Evolutionary conservation across 805 yeast species (phyloP).

Genomic region (Ogataea sp.): DNA sequence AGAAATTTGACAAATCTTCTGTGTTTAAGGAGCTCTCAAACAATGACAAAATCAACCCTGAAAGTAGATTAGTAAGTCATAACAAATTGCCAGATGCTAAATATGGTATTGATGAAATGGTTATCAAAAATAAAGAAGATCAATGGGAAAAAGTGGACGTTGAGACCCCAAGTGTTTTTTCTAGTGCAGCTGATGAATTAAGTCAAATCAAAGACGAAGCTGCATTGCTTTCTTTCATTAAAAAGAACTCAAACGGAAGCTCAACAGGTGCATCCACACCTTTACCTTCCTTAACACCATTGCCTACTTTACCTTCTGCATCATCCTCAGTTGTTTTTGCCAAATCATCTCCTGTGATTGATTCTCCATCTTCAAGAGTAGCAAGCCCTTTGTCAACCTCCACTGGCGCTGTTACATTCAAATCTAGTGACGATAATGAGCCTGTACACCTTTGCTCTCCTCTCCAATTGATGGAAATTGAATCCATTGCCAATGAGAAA

Average conservation of each 20-base stretch:
- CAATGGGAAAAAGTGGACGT: conserved; percentile 40
- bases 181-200: not conserved
- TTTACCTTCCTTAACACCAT: conserved; percentile 1
- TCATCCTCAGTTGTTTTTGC: too few relatives aligned
- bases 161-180: too few relatives aligned
- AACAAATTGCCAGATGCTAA: conserved; percentile 50
- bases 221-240: not conserved
- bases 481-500: conserved; percentile 46
- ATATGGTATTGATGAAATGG: conserved; percentile 68
- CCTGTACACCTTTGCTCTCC: conserved; percentile 61
- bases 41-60: conserved; percentile 52
- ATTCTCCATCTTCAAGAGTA: not conserved
- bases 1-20: conserved; percentile 70
- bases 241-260: conserved; percentile 1
- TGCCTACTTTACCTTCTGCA: too few relatives aligned
- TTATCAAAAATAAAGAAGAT: conserved; percentile 42
- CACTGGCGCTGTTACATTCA: not conserved
- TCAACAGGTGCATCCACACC: conserved; percentile 2
- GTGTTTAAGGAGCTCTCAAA: conserved; percentile 72
- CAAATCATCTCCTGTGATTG: too few relatives aligned
- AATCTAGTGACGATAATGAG: conserved; percentile 12
- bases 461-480: conserved; percentile 71
- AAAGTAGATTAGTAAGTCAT: conserved; percentile 64
- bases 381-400: not conserved
- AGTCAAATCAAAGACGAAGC: not conserved